A percentile compares a stretch with the other conserved stretches of the same genome.
Conservation (phyloP, 1,284 basidiomycete species). For the Apiotrichum laibachii region DNA sequence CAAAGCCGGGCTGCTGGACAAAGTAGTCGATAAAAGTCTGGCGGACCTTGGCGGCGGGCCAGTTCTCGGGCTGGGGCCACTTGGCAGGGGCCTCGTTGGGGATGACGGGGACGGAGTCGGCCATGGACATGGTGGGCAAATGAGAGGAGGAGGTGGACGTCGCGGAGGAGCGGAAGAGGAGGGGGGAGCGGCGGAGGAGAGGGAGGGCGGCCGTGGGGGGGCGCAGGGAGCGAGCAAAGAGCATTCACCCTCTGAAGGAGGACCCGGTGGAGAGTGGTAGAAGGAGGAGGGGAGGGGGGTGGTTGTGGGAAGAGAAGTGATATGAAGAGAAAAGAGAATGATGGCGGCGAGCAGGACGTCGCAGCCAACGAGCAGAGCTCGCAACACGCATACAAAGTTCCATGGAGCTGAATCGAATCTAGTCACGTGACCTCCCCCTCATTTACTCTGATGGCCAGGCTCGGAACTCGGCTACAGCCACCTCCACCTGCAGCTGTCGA, state of each 20-base stretch:
- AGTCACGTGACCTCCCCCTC: too few relatives aligned
- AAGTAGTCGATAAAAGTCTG: constrained; percentile 79
- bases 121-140: constrained; percentile 30
- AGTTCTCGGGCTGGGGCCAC: constrained; percentile 54
- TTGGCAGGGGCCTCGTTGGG: constrained; percentile 42
- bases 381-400: too few relatives aligned
- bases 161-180: neutral
- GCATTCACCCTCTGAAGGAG: constrained; percentile 14
- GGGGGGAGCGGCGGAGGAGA: neutral
- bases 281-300: neutral
- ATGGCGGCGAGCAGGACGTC: too few relatives aligned
- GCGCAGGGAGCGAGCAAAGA: constrained; percentile 19
- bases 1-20: constrained; percentile 57
- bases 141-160: neutral
- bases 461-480: too few relatives aligned
- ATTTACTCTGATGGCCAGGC: too few relatives aligned
- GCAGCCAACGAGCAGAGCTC: too few relatives aligned
- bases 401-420: too few relatives aligned
- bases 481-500: too few relatives aligned
- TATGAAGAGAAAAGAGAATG: neutral
- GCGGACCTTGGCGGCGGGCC: constrained; percentile 68
- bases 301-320: neutral
- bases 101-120: constrained; percentile 32
- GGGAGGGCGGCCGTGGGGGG: constrained; percentile 8
- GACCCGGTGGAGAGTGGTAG: neutral